Percentiles rank a stretch among this genome's conserved stretches.
phyloP scores from a whole-genome alignment of 2,329 filamentous ascomycete genomes.

The Aureobasidium sp. region DNA sequence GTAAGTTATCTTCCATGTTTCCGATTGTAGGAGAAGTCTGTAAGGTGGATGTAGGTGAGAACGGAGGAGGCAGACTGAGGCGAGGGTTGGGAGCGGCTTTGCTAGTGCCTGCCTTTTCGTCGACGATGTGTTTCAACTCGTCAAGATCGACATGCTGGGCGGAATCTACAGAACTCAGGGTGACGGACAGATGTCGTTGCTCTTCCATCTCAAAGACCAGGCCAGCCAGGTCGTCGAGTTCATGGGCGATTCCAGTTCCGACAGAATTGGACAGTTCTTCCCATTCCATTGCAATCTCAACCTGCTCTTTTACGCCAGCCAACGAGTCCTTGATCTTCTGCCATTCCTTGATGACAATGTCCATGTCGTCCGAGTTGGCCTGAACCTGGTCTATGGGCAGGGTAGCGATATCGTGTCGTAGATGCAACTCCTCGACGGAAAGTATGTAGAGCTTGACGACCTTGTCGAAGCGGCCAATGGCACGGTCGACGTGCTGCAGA shows the following conservation, averaged over 20 bases:
- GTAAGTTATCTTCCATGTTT: slow-evolving; percentile 87
- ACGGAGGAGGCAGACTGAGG: slow-evolving; percentile 65
- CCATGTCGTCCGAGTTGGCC: slow-evolving; percentile 87
- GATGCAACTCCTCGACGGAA: slow-evolving; percentile 93
- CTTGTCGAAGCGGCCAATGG: slow-evolving; percentile 86
- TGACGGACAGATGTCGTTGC: slow-evolving; percentile 82
- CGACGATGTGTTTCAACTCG: slow-evolving; percentile 92
- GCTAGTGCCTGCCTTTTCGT: slow-evolving; percentile 73
- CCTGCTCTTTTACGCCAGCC: slow-evolving; percentile 85
- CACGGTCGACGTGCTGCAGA: slow-evolving; percentile 70
- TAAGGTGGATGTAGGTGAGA: slow-evolving; percentile 66
- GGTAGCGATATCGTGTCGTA: slow-evolving; percentile 75
- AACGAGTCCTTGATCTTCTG: slow-evolving; percentile 80
- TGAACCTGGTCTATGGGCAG: slow-evolving; percentile 78
- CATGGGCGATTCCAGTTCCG: slow-evolving; percentile 85
- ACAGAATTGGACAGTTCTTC: slow-evolving; percentile 97
- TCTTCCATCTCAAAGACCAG: slow-evolving; percentile 99
- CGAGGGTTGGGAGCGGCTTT: slow-evolving; percentile 63
- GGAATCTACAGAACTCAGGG: slow-evolving; percentile 67
- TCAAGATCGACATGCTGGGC: slow-evolving; percentile 75
- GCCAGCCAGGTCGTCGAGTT: slow-evolving; percentile 81
- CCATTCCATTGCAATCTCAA: slow-evolving; percentile 99
- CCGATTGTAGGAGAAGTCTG: slow-evolving; percentile 63
- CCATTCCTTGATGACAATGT: slow-evolving; percentile 87
- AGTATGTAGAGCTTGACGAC: slow-evolving; percentile 93